Percentiles rank a stretch among this genome's conserved stretches.
phyloP scores from a whole-genome alignment of 208 protist genomes.

The Trypanosoma conorhini region DNA sequence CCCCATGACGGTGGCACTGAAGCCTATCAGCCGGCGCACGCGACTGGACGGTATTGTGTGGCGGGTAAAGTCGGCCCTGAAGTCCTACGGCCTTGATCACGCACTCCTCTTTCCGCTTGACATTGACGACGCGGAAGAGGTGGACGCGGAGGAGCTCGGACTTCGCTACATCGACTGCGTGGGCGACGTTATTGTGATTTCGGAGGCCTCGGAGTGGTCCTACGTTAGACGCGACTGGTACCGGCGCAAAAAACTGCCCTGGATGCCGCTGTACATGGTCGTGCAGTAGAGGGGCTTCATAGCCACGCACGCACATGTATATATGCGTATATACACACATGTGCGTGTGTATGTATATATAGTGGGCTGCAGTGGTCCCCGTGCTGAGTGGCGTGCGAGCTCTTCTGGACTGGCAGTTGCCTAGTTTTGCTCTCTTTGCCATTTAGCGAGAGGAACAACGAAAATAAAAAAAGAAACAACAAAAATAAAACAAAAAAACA shows the following conservation, averaged over 20 bases:
- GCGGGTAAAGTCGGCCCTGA: constrained; percentile 50
- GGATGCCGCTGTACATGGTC: constrained; percentile 53
- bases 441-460: not conserved
- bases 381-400: not conserved
- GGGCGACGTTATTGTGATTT: constrained; percentile 34
- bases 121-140: constrained; percentile 24
- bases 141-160: constrained; percentile 18
- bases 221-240: constrained; percentile 32
- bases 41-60: constrained; percentile 64
- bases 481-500: not conserved
- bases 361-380: not conserved
- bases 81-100: constrained; percentile 28
- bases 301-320: not conserved
- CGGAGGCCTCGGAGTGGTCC: constrained; percentile 43
- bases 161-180: constrained; percentile 23
- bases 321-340: constrained; percentile 7
- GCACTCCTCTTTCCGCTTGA: constrained; percentile 27
- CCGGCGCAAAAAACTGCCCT: constrained; percentile 32
- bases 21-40: constrained; percentile 51
- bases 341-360: constrained; percentile 7
- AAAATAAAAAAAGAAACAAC: not conserved
- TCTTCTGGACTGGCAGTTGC: not conserved
- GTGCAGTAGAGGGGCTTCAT: constrained; percentile 19
- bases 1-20: constrained; percentile 47
- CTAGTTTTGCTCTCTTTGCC: not conserved